Base-by-base conservation (phyloP, 352 stramenopile species). In the Globisporangium orthogonon region DNA sequence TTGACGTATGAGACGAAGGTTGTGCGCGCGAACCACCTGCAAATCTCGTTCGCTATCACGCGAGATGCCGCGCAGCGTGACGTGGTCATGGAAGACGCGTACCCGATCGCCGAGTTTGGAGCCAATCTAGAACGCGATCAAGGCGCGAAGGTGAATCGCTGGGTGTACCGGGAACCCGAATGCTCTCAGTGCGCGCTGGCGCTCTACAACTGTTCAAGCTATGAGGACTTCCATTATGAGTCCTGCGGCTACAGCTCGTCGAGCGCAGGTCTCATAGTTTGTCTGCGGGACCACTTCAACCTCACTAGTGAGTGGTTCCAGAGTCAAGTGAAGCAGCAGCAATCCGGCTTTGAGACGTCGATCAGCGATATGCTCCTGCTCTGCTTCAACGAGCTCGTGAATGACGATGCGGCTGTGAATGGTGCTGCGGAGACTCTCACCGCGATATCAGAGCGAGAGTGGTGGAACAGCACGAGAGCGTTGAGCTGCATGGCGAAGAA, bases 41-140 rank as follows among this genome's bases (percentile, higher is more conserved):
- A 62, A 29, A 15, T 74, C 29, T 60, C 67, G 10, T 29, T 74
- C 33, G 23, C 31, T 10, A 61, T 74, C 45, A 13, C 4, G 4
- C 43, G 57, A 5, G 54, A 64, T 18, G 28, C 35, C 3, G 58
- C 28, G 39, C 31, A 35, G 18, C 13, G 45, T 2, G 61, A 71
- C 23, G 67, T 69, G 13, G 14, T 60, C 13, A 15, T 60, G 0
- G 23, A 40, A 3, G 63, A 74, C 45, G 52, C 63, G 44, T 65
- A 70, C 23, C 67, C 67, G 29, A 39, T 70, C 0, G 56, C 46
- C 17, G 17, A 40, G n/a, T 23, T 46, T n/a, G 30, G 23, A 28
- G 0, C 31, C 18, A 28, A 52, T 17, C 9, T 15, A 13, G 11
- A 1, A 9, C 31, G 30, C 15, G 14, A 10, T n/a, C 9, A 35